Evolutionary conservation across 2,329 filamentous ascomycete genomes (phyloP).

Genomic region (Xylaria sp.): DNA sequence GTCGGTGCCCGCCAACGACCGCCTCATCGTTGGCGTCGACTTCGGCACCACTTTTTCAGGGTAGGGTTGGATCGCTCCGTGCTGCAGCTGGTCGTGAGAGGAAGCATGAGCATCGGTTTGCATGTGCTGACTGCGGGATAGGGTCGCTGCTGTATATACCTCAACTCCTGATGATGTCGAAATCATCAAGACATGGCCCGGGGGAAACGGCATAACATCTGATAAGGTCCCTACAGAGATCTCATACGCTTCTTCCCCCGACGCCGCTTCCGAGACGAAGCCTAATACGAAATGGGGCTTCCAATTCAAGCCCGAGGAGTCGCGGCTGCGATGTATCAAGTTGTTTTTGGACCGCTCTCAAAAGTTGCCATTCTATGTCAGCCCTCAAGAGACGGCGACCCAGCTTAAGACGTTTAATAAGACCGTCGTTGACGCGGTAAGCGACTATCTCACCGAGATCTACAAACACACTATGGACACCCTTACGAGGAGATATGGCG

Average conservation of each 20-base stretch:
- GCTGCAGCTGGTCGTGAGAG: neutral
- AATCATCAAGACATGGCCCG: conserved; percentile 87
- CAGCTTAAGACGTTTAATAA: conserved; percentile 80
- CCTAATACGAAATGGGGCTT: conserved; percentile 80
- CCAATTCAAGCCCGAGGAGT: conserved; percentile 82
- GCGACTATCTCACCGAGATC: conserved; percentile 81
- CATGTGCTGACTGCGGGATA: conserved; percentile 48
- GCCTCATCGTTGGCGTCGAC: conserved; percentile 81
- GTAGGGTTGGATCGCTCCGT: conserved; percentile 60
- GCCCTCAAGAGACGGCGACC: conserved; percentile 78
- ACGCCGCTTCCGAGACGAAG: conserved; percentile 53
- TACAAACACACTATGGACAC: conserved; percentile 84
- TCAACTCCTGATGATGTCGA: conserved; percentile 82
- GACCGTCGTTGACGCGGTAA: conserved; percentile 81
- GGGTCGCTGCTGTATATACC: conserved; percentile 78
- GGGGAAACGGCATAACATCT: conserved; percentile 86
- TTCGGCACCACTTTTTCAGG: conserved; percentile 88
- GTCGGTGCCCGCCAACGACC: conserved; percentile 65
- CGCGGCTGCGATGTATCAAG: conserved; percentile 83
- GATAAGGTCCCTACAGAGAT: conserved; percentile 89
- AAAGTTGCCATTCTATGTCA: conserved; percentile 83
- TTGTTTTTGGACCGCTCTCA: conserved; percentile 84
- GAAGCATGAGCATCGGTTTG: neutral
- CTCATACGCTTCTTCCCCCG: conserved; percentile 64
- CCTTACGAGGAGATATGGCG: conserved; percentile 77